Percentiles rank a stretch among this genome's conserved stretches.
phyloP scores from a whole-genome alignment of 2,329 filamentous ascomycete species.

The Ophiostoma quercus region DNA sequence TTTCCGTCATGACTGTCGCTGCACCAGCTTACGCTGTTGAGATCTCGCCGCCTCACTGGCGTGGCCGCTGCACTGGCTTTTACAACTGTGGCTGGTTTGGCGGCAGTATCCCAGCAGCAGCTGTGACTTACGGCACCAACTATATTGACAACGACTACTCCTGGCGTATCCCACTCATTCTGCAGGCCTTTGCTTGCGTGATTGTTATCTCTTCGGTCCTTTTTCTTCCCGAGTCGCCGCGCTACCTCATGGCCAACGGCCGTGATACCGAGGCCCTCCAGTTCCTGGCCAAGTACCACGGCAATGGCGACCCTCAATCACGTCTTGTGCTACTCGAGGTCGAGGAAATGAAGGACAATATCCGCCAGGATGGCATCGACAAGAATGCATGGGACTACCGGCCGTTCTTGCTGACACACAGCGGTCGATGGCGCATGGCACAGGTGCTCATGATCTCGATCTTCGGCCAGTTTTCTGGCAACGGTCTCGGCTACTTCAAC shows the following conservation, averaged over 20 bases:
- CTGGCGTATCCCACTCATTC: slow-evolving; percentile 47
- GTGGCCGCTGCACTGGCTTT: slow-evolving; percentile 44
- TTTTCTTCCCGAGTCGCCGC: slow-evolving; percentile 34
- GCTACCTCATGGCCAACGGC: background rate
- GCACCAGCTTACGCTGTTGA: slow-evolving; percentile 45
- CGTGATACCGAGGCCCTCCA: background rate
- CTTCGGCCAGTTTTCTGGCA: slow-evolving; percentile 49
- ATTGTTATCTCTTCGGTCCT: slow-evolving; percentile 38
- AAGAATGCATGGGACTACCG: slow-evolving; percentile 39
- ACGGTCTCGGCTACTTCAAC: slow-evolving; percentile 49
- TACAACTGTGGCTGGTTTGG: slow-evolving; percentile 47
- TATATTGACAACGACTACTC: slow-evolving; percentile 42
- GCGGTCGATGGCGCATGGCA: slow-evolving; percentile 44
- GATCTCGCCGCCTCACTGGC: slow-evolving; percentile 46
- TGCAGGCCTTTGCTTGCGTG: slow-evolving; percentile 43
- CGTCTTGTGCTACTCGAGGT: slow-evolving; percentile 40
- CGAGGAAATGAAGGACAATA: slow-evolving; percentile 41
- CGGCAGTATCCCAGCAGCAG: slow-evolving; percentile 45
- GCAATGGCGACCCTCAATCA: slow-evolving; percentile 33
- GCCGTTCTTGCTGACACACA: slow-evolving; percentile 39
- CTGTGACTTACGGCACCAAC: slow-evolving; percentile 45
- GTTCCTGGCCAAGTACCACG: slow-evolving; percentile 4
- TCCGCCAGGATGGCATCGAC: slow-evolving; percentile 43
- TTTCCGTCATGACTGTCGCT: background rate
- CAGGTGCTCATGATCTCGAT: slow-evolving; percentile 48